Base-by-base conservation (phyloP, 2,329 filamentous ascomycete genomes). In the Fusarium pininemorale region DNA sequence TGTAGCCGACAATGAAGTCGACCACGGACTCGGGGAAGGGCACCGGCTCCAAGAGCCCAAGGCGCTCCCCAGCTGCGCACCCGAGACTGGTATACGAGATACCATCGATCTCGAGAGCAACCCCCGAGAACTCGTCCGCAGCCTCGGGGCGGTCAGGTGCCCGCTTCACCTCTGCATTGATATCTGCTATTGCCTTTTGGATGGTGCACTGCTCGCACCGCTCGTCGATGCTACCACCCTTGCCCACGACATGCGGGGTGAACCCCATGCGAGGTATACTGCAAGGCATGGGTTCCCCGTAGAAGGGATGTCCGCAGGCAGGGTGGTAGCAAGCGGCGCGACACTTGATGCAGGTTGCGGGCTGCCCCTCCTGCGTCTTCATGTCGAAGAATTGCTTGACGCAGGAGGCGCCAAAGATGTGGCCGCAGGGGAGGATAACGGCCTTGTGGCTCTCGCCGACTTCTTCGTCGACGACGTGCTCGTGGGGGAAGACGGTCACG, bases 381-480 rank as follows among this genome's bases (percentile, higher is more conserved):
- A 56, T 16, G 5, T 15, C 18, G 15, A 54, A 65, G 32, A 22
- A 41, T 3, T 7, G 5, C 15, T 54, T 32, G 13, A 69, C 13
- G 6, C 66, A 69, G 7, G 42, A 42, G 14, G 42, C 28, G 7
- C 66, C 64, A 14, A 62, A 48, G 13, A 69, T 68, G n/a, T 69
- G 66, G 0, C 66, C 66, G 9, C 66, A 69, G 11, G 48, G 55
- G 12, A 68, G 28, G 32, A 69, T 39, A 1, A 42, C 18, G 4
- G 50, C 57, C 26, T 9, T 24, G 8, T 68, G 64, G n/a, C 41
- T 47, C 12, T 44, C 26, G 5, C 16, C 35, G 4, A 30, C 26
- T 15, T 53, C 18, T 2, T 55, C 48, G 7, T 69, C 63, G 22
- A 20, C 6, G 12, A 35, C 32, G 7, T 62, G 37, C 22, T 68